A percentile compares a stretch with the other conserved stretches of the same genome.
phyloP scores from a whole-genome alignment of 345 rosid genomes.

The Eutrema japonicum region DNA sequence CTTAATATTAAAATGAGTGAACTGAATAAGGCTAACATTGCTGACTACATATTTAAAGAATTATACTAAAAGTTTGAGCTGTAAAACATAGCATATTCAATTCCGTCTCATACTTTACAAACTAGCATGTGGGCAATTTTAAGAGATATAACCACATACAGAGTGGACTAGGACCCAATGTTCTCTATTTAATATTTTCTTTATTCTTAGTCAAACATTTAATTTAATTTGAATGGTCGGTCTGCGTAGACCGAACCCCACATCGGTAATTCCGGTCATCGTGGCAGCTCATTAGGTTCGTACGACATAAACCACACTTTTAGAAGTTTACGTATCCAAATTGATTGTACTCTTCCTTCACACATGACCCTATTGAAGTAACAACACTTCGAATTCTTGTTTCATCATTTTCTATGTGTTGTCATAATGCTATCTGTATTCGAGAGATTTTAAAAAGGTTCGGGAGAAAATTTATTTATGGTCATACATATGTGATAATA shows the following conservation, averaged over 20 bases:
- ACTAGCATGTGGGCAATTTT: conserved; percentile 34
- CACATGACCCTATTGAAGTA: conserved; percentile 35
- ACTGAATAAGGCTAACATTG: conserved; percentile 4
- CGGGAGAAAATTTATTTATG: not conserved
- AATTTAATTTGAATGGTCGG: conserved; percentile 37
- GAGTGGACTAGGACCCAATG: conserved; percentile 37
- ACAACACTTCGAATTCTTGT: conserved; percentile 21
- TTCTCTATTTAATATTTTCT: conserved; percentile 7
- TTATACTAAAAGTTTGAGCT: not conserved
- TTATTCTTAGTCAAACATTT: conserved; percentile 34
- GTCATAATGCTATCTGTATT: conserved; percentile 2
- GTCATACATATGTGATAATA: not conserved
- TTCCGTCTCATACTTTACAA: conserved; percentile 11
- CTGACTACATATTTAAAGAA: conserved; percentile 8
- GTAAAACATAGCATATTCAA: conserved; percentile 32
- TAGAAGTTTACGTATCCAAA: conserved; percentile 41
- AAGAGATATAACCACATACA: conserved; percentile 30
- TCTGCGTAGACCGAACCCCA: conserved; percentile 36
- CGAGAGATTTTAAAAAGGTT: not conserved
- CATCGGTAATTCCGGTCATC: conserved; percentile 21
- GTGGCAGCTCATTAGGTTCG: conserved; percentile 35
- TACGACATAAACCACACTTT: conserved; percentile 26
- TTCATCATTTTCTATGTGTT: conserved; percentile 24
- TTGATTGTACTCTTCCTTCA: conserved; percentile 28
- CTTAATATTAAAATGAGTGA: not conserved